Conservation (phyloP, 306 rosid genomes). For the Cajanus cajan region DNA sequence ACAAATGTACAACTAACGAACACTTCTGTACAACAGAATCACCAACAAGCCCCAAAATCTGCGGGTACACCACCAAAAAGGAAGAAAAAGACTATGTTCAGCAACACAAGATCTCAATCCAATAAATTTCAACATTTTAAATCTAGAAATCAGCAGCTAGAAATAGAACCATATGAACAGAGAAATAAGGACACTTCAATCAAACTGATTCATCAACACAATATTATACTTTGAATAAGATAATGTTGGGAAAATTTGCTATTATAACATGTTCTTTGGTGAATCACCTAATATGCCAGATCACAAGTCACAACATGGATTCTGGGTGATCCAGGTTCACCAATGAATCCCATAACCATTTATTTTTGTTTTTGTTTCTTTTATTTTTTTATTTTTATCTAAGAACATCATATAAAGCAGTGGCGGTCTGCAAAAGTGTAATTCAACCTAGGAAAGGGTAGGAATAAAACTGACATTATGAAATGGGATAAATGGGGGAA, state of each 20-base stretch:
- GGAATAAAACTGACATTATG: not conserved
- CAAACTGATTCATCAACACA: conserved; percentile 6
- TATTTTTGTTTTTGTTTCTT: too few species aligned
- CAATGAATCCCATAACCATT: not conserved
- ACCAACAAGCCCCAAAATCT: conserved; percentile 61
- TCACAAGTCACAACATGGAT: not conserved
- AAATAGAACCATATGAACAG: conserved; percentile 17
- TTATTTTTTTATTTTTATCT: not conserved
- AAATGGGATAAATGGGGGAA: not conserved
- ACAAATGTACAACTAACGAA: conserved; percentile 44
- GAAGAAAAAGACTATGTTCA: conserved; percentile 25
- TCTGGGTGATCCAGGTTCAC: not conserved
- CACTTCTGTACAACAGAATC: conserved; percentile 48
- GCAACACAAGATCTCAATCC: conserved; percentile 29
- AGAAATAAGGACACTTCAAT: conserved; percentile 7
- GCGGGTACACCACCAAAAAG: conserved; percentile 52
- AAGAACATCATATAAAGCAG: not conserved
- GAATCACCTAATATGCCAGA: not conserved
- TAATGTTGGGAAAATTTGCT: not conserved
- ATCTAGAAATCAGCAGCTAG: not conserved
- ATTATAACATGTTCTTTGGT: not conserved
- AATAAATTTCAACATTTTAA: conserved; percentile 8
- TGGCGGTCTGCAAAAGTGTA: not conserved
- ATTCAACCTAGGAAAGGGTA: not conserved
- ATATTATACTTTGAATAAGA: not conserved